Percentiles rank a stretch among this genome's conserved stretches.
Evolutionary conservation across 2,329 filamentous ascomycete genomes (phyloP).

Genomic region (Aureobasidium sp.): DNA sequence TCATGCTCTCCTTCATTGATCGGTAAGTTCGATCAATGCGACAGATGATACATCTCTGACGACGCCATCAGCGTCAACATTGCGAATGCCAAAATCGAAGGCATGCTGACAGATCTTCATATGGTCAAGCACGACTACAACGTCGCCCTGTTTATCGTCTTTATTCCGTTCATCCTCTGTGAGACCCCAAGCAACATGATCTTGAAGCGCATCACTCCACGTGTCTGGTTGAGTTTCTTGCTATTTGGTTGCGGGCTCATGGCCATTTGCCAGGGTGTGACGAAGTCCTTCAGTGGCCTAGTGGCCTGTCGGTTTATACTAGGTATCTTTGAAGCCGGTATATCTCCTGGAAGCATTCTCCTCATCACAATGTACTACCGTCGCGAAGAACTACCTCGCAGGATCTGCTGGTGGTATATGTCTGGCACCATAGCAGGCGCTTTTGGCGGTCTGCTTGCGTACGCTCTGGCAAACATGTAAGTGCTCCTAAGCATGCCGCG

Average conservation of each 20-base stretch:
- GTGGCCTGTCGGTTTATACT: slow-evolving; percentile 30
- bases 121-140: slow-evolving; percentile 34
- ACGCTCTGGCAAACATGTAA: slow-evolving; percentile 28
- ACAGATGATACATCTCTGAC: neutral
- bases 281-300: slow-evolving; percentile 27
- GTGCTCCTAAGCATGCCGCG: neutral
- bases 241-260: slow-evolving; percentile 13
- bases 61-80: slow-evolving; percentile 28
- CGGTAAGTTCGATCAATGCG: neutral
- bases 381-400: slow-evolving; percentile 37
- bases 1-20: slow-evolving; percentile 14
- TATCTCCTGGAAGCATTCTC: slow-evolving; percentile 28
- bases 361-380: slow-evolving; percentile 36
- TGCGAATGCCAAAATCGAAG: slow-evolving; percentile 37
- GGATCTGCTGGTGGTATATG: slow-evolving; percentile 35
- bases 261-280: slow-evolving; percentile 26
- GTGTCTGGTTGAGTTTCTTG: slow-evolving; percentile 24
- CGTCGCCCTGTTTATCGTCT: slow-evolving; percentile 34
- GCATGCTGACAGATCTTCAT: slow-evolving; percentile 36
- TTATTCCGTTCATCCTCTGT: slow-evolving; percentile 26
- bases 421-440: slow-evolving; percentile 36
- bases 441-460: slow-evolving; percentile 37
- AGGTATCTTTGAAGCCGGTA: slow-evolving; percentile 35
- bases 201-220: slow-evolving; percentile 31
- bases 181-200: slow-evolving; percentile 31